Evolutionary conservation across 192 early-diverging fungal genomes (phyloP), one percentile per base, ranked within the genome.

Genomic region (Linnemannia zychae): DNA sequence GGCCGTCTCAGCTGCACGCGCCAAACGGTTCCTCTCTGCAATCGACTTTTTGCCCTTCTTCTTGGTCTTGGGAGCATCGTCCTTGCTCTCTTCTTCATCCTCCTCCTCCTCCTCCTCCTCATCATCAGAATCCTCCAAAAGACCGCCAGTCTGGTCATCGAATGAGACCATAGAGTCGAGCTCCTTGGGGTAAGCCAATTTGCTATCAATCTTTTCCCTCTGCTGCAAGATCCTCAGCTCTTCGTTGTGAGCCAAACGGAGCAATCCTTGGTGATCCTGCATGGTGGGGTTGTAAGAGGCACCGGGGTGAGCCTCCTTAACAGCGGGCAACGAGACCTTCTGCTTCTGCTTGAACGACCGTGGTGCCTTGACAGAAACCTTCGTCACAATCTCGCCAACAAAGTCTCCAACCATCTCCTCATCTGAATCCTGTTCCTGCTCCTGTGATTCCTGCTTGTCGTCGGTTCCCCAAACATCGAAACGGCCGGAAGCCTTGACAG

Each of bases 201-300:
- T 77, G 36, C 87, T 78, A 22, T 89, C 83, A 11, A 91, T 44
- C 46, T 72, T 83, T 65, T 87, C 76, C 38, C 53, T 74, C 49
- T 78, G 74, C 11, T 83, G 79, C 48, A 89, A 40, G 63, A 92
- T 88, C 46, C 67, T 71, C 52, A 88, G 74, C 49, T 95, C 94
- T 47, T 92, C 91, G 7, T 90, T 86, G 33, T 90, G 85, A n/a
- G 94, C 95, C 76, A 90, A 80, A 12, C 77, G 76, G 48, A 96
- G 72, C 47, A 95, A 80, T 67, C 88, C 87, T 82, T 97, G 93
- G 90, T 98, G 97, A 53, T 96, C 95, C 67, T 91, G 88, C 78
- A 93, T 90, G 17, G 90, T 89, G 12, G 98, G 98, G 69, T 97
- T 96, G 88, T 99, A 99, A 20, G 97, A 98, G 1, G 95, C 91